Percentiles rank a stretch among this genome's conserved stretches.
phyloP scores from a whole-genome alignment of 1,284 basidiomycete genomes.

The Malassezia restricta region DNA sequence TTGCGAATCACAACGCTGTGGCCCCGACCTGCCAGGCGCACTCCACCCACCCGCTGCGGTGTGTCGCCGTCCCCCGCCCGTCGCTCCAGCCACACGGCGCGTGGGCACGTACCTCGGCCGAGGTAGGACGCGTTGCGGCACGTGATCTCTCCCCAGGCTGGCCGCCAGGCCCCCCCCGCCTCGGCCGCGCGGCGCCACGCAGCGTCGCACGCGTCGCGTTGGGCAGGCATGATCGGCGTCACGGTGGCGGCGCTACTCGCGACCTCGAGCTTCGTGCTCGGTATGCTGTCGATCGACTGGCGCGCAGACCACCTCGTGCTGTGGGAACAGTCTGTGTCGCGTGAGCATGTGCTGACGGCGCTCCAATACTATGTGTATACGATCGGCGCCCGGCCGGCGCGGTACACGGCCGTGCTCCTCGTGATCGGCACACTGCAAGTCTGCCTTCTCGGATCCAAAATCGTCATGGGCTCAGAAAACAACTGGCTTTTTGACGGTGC shows the following conservation, averaged over 20 bases:
- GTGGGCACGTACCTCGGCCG: background rate
- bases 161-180: too few relatives aligned
- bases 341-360: slow-evolving; percentile 28
- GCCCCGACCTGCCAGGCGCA: background rate
- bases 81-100: too few relatives aligned
- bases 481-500: slow-evolving; percentile 46
- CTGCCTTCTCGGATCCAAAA: slow-evolving; percentile 26
- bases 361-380: slow-evolving; percentile 39
- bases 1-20: slow-evolving; percentile 1
- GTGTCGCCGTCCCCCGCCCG: too few relatives aligned
- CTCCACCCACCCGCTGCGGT: background rate
- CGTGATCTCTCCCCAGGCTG: background rate
- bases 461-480: slow-evolving; percentile 33
- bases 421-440: slow-evolving; percentile 22
- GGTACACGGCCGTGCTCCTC: slow-evolving; percentile 23
- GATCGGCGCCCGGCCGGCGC: slow-evolving; percentile 24
- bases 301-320: slow-evolving; percentile 41
- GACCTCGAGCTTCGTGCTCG: slow-evolving; percentile 35
- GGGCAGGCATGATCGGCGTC: slow-evolving; percentile 21
- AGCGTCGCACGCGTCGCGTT: background rate
- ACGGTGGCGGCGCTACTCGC: slow-evolving; percentile 21
- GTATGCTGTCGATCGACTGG: slow-evolving; percentile 44
- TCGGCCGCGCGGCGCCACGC: background rate
- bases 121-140: slow-evolving; percentile 4
- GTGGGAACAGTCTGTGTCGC: slow-evolving; percentile 37